Evolutionary conservation across 2,329 filamentous ascomycete species (phyloP).

Genomic region (Xylariaceae sp.): DNA sequence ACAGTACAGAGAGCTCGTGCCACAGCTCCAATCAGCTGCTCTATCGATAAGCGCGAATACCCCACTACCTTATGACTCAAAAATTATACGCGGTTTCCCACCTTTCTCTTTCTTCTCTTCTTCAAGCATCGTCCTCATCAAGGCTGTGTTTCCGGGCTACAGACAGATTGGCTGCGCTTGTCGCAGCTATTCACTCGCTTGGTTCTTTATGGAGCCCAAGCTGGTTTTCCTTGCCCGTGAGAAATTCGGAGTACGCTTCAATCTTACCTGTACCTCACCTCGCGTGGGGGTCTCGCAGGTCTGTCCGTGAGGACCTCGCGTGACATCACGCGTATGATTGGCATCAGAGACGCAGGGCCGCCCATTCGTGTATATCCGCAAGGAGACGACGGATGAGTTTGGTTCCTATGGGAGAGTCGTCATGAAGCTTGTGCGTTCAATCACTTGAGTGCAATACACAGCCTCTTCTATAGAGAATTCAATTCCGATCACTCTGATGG

Average conservation of each 20-base stretch:
- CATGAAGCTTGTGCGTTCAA: slow-evolving; percentile 87
- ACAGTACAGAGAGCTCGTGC: slow-evolving; percentile 12
- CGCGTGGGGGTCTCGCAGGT: slow-evolving; percentile 50
- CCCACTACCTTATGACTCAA: slow-evolving; percentile 31
- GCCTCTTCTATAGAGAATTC: slow-evolving; percentile 71
- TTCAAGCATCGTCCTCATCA: slow-evolving; percentile 82
- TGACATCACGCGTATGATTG: slow-evolving; percentile 79
- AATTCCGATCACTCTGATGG: slow-evolving; percentile 92
- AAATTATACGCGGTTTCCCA: slow-evolving; percentile 19
- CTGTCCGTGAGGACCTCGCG: slow-evolving; percentile 89
- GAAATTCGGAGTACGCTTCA: slow-evolving; percentile 99
- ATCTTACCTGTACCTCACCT: slow-evolving; percentile 52
- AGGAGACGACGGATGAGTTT: slow-evolving; percentile 45
- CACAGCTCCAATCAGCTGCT: neutral
- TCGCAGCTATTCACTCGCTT: slow-evolving; percentile 44
- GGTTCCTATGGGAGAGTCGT: slow-evolving; percentile 85
- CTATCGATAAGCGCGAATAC: slow-evolving; percentile 36
- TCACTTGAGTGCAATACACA: slow-evolving; percentile 97
- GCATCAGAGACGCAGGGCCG: slow-evolving; percentile 89
- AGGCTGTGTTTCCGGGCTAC: slow-evolving; percentile 97
- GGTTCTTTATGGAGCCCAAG: slow-evolving; percentile 28
- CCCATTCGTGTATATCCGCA: slow-evolving; percentile 39
- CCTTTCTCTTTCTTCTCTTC: slow-evolving; percentile 39
- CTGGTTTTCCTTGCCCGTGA: slow-evolving; percentile 71
- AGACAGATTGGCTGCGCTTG: slow-evolving; percentile 63